These are phyloP conservation scores for Pichia sp. DNA, from an alignment of 1,139 yeast species.

Conservation along the genomic window DNA sequence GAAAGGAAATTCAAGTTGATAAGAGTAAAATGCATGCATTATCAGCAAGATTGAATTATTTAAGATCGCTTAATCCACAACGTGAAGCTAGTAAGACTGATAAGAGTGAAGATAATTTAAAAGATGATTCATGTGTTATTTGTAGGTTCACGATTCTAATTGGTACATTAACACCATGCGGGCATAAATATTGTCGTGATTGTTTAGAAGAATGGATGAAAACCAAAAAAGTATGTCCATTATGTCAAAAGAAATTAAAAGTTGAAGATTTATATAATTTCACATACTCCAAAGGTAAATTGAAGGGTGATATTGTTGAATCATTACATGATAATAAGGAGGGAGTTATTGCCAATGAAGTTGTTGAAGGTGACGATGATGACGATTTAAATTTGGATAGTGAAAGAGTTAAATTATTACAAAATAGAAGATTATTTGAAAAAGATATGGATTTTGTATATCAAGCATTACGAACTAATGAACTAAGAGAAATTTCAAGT, in stretches of 20 bases:
- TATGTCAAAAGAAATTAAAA: constrained; percentile 54
- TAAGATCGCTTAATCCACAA: constrained; percentile 39
- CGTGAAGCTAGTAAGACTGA: constrained; percentile 11
- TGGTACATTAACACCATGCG: constrained; percentile 82
- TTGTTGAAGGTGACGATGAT: neutral
- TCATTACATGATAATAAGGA: constrained; percentile 18
- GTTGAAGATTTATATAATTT: constrained; percentile 51
- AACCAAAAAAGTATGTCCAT: constrained; percentile 57
- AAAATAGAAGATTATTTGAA: constrained; percentile 16
- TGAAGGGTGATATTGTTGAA: constrained; percentile 42
- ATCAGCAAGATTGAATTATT: constrained; percentile 54
- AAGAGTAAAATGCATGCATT: constrained; percentile 29
- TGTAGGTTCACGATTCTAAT: constrained; percentile 63
- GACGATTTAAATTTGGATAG: constrained; percentile 6
- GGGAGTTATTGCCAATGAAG: neutral
- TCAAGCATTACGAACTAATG: constrained; percentile 38
- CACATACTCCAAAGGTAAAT: constrained; percentile 38
- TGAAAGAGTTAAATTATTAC: constrained; percentile 13
- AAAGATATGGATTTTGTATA: constrained; percentile 41
- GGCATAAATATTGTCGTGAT: constrained; percentile 78
- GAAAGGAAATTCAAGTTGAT: constrained; percentile 13
- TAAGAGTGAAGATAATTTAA: neutral
- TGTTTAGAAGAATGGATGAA: constrained; percentile 69
- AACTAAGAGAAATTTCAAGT: constrained; percentile 41
- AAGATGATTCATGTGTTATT: constrained; percentile 56